Conservation (phyloP, 495 filamentous ascomycete genomes). For the Neurospora sp. region DNA sequence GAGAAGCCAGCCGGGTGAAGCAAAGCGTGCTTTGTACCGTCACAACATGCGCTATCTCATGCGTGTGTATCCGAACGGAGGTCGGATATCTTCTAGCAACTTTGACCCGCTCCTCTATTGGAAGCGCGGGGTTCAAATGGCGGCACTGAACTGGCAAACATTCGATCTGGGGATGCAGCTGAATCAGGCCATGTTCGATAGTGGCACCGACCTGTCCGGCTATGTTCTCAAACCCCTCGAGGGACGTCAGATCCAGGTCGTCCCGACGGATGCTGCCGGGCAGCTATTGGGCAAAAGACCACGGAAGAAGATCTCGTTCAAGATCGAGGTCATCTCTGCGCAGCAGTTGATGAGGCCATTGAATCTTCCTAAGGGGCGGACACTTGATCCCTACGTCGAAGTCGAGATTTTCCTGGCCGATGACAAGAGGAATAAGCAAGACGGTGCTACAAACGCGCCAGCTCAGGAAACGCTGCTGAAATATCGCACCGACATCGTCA, state of each 20-base stretch:
- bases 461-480: constrained; percentile 56
- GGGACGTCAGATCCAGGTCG: constrained; percentile 51
- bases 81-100: constrained; percentile 75
- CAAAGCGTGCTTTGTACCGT: constrained; percentile 63
- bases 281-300: constrained; percentile 46
- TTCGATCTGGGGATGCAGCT: constrained; percentile 91
- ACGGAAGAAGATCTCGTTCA: constrained; percentile 71
- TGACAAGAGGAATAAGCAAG: constrained; percentile 56
- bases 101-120: constrained; percentile 88
- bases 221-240: constrained; percentile 90
- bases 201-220: constrained; percentile 74
- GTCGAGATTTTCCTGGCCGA: constrained; percentile 91
- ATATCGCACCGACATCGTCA: constrained; percentile 64
- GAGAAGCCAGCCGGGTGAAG: constrained; percentile 58
- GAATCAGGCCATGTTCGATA: constrained; percentile 97
- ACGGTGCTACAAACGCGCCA: constrained; percentile 21
- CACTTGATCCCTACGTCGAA: constrained; percentile 86
- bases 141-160: constrained; percentile 95
- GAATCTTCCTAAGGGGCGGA: constrained; percentile 55
- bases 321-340: constrained; percentile 81
- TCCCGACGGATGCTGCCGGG: constrained; percentile 34
- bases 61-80: constrained; percentile 80
- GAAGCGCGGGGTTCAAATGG: constrained; percentile 94
- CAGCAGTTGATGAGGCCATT: constrained; percentile 85
- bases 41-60: constrained; percentile 91